phyloP scores from a whole-genome alignment of 108 stramenopile genomes.

The Nitzschia palea region DNA sequence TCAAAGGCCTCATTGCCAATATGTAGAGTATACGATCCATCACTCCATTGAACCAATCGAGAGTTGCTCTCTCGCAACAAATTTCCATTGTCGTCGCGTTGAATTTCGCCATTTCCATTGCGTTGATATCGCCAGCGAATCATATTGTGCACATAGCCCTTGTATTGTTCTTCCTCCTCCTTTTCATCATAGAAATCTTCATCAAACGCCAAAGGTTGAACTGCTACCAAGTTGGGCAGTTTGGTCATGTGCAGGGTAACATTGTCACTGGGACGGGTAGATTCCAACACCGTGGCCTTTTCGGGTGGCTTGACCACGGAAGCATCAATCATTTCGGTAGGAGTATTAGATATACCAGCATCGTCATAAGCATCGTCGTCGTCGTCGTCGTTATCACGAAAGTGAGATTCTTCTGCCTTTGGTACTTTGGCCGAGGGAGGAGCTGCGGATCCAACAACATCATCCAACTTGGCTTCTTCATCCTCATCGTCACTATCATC shows the following conservation, averaged over 20 bases:
- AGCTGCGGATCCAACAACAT: conserved; percentile 44
- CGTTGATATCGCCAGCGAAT: conserved; percentile 80
- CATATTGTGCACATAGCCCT: conserved; percentile 74
- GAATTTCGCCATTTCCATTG: conserved; percentile 31
- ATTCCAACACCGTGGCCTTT: conserved; percentile 37
- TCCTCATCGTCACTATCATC: conserved; percentile 26
- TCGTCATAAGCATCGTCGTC: no score
- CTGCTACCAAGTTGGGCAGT: conserved; percentile 79
- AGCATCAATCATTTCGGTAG: no score
- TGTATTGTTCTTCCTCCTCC: conserved; percentile 62
- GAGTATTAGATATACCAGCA: no score
- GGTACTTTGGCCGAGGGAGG: conserved; percentile 12
- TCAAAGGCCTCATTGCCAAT: conserved; percentile 87
- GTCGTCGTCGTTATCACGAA: no score
- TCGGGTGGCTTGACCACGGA: conserved; percentile 23
- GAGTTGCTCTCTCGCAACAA: conserved; percentile 69
- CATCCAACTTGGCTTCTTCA: conserved; percentile 45
- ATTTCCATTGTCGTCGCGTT: conserved; percentile 38
- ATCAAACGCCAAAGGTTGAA: conserved; percentile 71
- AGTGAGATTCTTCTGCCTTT: no score
- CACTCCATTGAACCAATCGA: conserved; percentile 85
- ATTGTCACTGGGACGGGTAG: conserved; percentile 20
- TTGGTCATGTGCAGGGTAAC: conserved; percentile 63
- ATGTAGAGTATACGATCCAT: conserved; percentile 83
- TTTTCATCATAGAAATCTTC: conserved; percentile 52